Evolutionary conservation across 179 eudicot species (phyloP), one percentile per base, ranked within the genome.

Genomic region (Beta macrorhiza): DNA sequence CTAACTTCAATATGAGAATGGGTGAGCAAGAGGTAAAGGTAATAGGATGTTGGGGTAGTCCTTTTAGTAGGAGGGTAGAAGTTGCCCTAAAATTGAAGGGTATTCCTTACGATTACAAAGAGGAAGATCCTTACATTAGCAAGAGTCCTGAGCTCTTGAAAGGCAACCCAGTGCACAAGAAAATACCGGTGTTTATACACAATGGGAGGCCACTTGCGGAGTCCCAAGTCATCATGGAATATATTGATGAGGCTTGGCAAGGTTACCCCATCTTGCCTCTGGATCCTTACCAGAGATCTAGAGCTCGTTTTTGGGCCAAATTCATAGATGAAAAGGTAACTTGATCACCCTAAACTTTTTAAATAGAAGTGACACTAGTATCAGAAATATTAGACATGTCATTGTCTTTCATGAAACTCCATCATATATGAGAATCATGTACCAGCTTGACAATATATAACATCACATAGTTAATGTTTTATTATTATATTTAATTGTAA

Each of bases 221-320:
- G 76, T 85, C 87, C 0, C 79, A 72, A n/a, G 81, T 86, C 20
- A 86, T 86, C 16, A 56, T 86, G 32, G 86, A 86, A 56, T 86
- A 83, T 67, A 83, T 86, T 25, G 88, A 83, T 61, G 84, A 83
- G 45, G 67, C 62, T 1, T 86, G 83, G 82, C 56, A 80, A 47
- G 85, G 81, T 10, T 72, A 73, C 15, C 37, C 84, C 25, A 78
- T 86, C 65, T 57, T 83, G 78, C 88, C 88, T 49, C 37, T 25
- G 29, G 77, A 86, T 75, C 82, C 88, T 74, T 75, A 69, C 53
- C 62, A 78, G 5, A 69, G 81, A 75, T 75, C 88, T 67, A 6
- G 13, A 5, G 82, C 88, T n/a, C 88, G 88, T 29, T 83, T 86
- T 73, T 81, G 83, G 83, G 83, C 83, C 14, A 79, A 77, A n/a